Evolutionary conservation across 768 basidiomycete genomes (phyloP).

Genomic region (Vararia minispora): DNA sequence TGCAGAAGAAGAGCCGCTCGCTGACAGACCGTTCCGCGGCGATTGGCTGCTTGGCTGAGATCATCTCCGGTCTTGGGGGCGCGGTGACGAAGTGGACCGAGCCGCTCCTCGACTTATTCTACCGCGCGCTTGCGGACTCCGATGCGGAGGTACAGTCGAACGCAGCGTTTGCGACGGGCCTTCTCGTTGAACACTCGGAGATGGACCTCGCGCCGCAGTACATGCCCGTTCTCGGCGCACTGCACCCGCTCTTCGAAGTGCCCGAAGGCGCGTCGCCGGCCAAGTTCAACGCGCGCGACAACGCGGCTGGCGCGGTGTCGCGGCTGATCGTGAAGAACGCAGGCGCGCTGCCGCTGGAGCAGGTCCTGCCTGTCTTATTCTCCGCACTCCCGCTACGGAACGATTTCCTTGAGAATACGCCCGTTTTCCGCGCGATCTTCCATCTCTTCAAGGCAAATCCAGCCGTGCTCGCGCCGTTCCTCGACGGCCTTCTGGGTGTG

Average conservation of each 20-base stretch:
- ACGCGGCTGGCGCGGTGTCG: slow-evolving; percentile 89
- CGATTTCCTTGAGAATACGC: slow-evolving; percentile 83
- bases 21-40: slow-evolving; percentile 87
- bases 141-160: slow-evolving; percentile 96
- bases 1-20: slow-evolving; percentile 74
- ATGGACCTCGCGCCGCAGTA: slow-evolving; percentile 78
- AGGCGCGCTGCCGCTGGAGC: slow-evolving; percentile 73
- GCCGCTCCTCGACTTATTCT: slow-evolving; percentile 74
- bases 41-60: slow-evolving; percentile 90
- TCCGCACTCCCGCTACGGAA: slow-evolving; percentile 75
- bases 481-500: slow-evolving; percentile 69
- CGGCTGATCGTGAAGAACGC: slow-evolving; percentile 78
- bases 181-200: slow-evolving; percentile 80
- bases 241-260: slow-evolving; percentile 74
- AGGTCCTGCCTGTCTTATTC: slow-evolving; percentile 81
- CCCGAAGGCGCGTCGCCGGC: slow-evolving; percentile 50
- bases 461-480: slow-evolving; percentile 54
- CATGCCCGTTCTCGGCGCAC: slow-evolving; percentile 60
- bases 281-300: slow-evolving; percentile 82
- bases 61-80: slow-evolving; percentile 84
- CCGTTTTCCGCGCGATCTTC: slow-evolving; percentile 85
- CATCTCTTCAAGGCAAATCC: slow-evolving; percentile 74
- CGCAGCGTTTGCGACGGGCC: slow-evolving; percentile 88
- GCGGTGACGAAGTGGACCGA: slow-evolving; percentile 80
- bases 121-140: slow-evolving; percentile 66